Conservation (phyloP, 2,329 filamentous ascomycete genomes). For the Nemania diffusa region DNA sequence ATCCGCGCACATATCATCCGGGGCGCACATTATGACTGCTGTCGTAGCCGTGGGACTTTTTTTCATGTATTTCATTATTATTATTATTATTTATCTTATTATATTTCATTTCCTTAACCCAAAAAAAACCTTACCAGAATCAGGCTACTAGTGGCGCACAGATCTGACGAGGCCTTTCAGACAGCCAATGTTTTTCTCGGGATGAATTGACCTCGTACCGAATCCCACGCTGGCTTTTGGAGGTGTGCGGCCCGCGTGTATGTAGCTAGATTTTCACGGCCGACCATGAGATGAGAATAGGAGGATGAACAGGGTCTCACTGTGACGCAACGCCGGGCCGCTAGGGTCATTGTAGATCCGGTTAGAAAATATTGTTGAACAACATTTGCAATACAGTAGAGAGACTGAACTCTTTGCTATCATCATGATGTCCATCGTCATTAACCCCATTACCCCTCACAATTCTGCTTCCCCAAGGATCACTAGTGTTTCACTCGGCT, state of each 20-base stretch:
- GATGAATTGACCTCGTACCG: slow-evolving; percentile 33
- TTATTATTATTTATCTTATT: background rate
- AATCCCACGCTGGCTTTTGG: slow-evolving; percentile 32
- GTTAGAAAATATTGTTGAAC: slow-evolving; percentile 33
- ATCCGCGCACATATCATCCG: slow-evolving; percentile 25
- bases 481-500: slow-evolving; percentile 35
- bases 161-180: slow-evolving; percentile 15
- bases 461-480: slow-evolving; percentile 18
- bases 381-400: slow-evolving; percentile 42
- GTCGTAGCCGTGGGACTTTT: background rate
- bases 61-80: too few relatives aligned
- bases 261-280: slow-evolving; percentile 32
- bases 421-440: slow-evolving; percentile 28
- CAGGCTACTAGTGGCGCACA: slow-evolving; percentile 24
- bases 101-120: background rate
- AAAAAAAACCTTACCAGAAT: slow-evolving; percentile 11
- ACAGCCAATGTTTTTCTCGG: slow-evolving; percentile 14
- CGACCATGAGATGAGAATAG: slow-evolving; percentile 26
- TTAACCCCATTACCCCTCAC: slow-evolving; percentile 40
- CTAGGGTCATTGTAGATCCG: slow-evolving; percentile 31
- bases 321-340: slow-evolving; percentile 40
- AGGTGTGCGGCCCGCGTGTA: slow-evolving; percentile 31
- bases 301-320: slow-evolving; percentile 13
- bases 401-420: slow-evolving; percentile 39
- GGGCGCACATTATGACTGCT: slow-evolving; percentile 1